Evolutionary conservation across 1,284 basidiomycete genomes (phyloP).

Genomic region (Apiotrichum brassicae): DNA sequence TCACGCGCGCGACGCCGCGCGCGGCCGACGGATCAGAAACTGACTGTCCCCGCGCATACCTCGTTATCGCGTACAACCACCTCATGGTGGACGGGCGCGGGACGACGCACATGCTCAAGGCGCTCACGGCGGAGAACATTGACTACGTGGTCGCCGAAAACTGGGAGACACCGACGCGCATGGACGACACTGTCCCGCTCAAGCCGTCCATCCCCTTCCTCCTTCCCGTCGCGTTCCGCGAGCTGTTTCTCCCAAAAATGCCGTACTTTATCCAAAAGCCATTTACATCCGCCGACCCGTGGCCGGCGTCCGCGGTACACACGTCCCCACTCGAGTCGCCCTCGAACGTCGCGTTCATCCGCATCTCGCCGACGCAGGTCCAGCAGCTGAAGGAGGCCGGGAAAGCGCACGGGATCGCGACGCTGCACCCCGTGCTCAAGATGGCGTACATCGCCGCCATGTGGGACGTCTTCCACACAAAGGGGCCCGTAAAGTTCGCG

Average conservation of each 20-base stretch:
- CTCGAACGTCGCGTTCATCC: slow-evolving; percentile 11
- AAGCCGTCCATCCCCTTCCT: slow-evolving; percentile 19
- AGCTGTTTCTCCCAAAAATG: slow-evolving; percentile 30
- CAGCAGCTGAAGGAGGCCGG: slow-evolving; percentile 18
- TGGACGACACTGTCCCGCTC: slow-evolving; percentile 28
- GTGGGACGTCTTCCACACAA: slow-evolving; percentile 15
- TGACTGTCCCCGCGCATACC: slow-evolving; percentile 31
- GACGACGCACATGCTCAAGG: background rate
- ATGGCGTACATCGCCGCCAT: slow-evolving; percentile 25
- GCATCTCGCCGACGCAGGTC: slow-evolving; percentile 14
- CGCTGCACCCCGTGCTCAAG: slow-evolving; percentile 34
- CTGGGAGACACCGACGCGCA: background rate
- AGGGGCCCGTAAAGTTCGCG: background rate
- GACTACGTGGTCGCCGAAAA: background rate
- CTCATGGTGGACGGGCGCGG: slow-evolving; percentile 10
- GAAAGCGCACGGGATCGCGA: slow-evolving; percentile 22
- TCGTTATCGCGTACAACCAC: slow-evolving; percentile 7
- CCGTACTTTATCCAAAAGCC: slow-evolving; percentile 26
- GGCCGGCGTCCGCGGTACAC: slow-evolving; percentile 22
- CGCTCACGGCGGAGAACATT: slow-evolving; percentile 1
- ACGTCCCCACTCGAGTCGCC: slow-evolving; percentile 1
- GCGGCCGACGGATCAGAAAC: background rate
- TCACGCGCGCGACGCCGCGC: background rate
- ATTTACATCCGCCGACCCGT: slow-evolving; percentile 17
- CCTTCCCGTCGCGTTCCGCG: slow-evolving; percentile 25